Evolutionary conservation across 129 eudicot genomes (phyloP).

Genomic region (Chrysanthemum makinoi): DNA sequence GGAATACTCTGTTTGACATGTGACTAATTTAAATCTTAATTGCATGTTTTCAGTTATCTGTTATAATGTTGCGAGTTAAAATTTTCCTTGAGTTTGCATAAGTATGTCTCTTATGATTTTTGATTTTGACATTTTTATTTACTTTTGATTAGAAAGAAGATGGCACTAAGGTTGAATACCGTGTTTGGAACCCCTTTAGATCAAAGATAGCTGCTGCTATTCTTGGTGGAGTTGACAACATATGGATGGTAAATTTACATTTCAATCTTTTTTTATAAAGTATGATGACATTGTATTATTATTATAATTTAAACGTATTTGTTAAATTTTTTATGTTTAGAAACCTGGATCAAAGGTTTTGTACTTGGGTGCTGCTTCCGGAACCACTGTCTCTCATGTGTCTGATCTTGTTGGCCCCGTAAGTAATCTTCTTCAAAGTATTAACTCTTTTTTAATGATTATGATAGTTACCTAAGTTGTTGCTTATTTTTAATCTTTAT

Average conservation of each 20-base stretch:
- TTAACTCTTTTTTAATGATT: not conserved
- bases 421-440: not conserved
- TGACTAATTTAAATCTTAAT: too few species aligned
- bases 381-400: constrained; percentile 91
- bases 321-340: constrained; percentile 19
- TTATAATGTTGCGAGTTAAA: too few species aligned
- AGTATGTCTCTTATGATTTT: not conserved
- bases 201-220: constrained; percentile 84
- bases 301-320: not conserved
- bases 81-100: too few species aligned
- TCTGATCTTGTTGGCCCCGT: constrained; percentile 94
- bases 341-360: constrained; percentile 84
- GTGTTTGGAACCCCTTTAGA: constrained; percentile 95
- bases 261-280: not conserved
- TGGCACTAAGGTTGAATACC: constrained; percentile 80
- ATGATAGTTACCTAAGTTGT: too few species aligned
- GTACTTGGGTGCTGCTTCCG: constrained; percentile 97
- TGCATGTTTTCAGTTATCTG: too few species aligned
- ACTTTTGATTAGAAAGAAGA: constrained; percentile 58
- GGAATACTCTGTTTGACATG: too few species aligned
- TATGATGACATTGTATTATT: not conserved
- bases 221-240: constrained; percentile 90
- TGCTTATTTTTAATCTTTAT: not conserved
- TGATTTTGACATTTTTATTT: not conserved
- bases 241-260: constrained; percentile 68